Evolutionary conservation across 2,329 filamentous ascomycete genomes (phyloP).

Genomic region (Trichophyton mentagrophytes): DNA sequence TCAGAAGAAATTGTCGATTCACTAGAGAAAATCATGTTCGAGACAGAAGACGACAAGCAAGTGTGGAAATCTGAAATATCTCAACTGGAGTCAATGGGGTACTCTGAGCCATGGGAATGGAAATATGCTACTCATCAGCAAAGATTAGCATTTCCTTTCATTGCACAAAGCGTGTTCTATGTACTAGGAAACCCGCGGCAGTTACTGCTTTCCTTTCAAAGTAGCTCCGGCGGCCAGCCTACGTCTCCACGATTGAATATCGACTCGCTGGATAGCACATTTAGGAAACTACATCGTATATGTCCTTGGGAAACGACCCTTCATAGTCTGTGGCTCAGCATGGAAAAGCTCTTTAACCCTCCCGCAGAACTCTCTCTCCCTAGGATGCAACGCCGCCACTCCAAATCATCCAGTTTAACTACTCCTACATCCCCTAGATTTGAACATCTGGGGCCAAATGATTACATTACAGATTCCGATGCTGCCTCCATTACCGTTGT

Average conservation of each 20-base stretch:
- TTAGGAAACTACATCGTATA: constrained; percentile 25
- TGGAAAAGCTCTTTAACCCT: constrained; percentile 30
- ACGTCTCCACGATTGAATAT: constrained; percentile 16
- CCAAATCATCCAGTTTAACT: constrained; percentile 15
- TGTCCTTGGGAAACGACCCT: constrained; percentile 31
- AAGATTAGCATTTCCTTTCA: constrained; percentile 28
- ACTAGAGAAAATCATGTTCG: constrained; percentile 25
- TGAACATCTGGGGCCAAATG: constrained; percentile 13
- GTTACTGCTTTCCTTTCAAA: constrained; percentile 30
- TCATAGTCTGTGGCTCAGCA: constrained; percentile 30
- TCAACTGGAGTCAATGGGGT: constrained; percentile 26
- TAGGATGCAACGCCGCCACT: constrained; percentile 11
- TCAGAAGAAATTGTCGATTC: constrained; percentile 27
- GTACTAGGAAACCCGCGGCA: constrained; percentile 30
- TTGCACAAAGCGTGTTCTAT: constrained; percentile 35
- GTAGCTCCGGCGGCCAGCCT: constrained; percentile 8
- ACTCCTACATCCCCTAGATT: constrained; percentile 1
- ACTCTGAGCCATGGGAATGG: constrained; percentile 28
- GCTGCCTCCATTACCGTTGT: constrained; percentile 30
- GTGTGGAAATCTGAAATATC: constrained; percentile 28
- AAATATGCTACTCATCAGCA: constrained; percentile 26
- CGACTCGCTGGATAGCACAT: constrained; percentile 21
- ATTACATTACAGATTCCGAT: constrained; percentile 27
- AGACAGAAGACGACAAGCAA: constrained; percentile 26
- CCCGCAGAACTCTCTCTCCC: constrained; percentile 24